Conservation (phyloP, 768 basidiomycete genomes). For the Amanita pallidorosea region DNA sequence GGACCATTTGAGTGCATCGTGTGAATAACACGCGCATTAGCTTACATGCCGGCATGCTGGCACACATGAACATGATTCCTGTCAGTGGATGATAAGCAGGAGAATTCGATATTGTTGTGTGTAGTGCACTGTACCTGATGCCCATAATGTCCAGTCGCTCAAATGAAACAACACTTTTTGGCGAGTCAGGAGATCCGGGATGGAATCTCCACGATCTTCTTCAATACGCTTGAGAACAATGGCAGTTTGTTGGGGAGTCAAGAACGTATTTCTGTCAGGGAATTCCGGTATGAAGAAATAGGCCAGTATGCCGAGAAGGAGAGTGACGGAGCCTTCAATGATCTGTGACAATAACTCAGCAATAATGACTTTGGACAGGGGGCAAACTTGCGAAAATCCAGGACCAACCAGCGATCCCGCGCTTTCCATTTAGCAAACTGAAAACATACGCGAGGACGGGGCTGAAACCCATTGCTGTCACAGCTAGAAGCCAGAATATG, state of each 20-base stretch:
- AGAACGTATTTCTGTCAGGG: constrained; percentile 35
- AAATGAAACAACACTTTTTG: constrained; percentile 27
- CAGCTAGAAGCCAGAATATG: constrained; percentile 27
- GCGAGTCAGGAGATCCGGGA: constrained; percentile 29
- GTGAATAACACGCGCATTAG: not conserved
- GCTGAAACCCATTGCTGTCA: constrained; percentile 29
- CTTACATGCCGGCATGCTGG: constrained; percentile 32
- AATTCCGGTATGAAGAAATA: constrained; percentile 36
- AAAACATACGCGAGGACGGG: constrained; percentile 33
- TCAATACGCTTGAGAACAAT: constrained; percentile 35
- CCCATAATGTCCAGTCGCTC: constrained; percentile 36
- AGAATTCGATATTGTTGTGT: not conserved
- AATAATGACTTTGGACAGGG: not conserved
- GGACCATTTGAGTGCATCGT: not conserved
- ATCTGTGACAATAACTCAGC: constrained; percentile 14
- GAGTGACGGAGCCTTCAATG: constrained; percentile 33
- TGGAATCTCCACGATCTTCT: constrained; percentile 38
- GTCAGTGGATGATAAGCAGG: not conserved
- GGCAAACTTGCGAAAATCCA: constrained; percentile 35
- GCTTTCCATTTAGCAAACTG: constrained; percentile 27
- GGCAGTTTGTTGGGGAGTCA: constrained; percentile 30
- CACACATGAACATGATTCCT: constrained; percentile 35
- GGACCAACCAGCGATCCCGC: constrained; percentile 32
- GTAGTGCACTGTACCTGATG: constrained; percentile 21
- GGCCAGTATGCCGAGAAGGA: constrained; percentile 27